Evolutionary conservation across 2,329 filamentous ascomycete species (phyloP), one percentile per base, ranked within the genome.

Genomic region (Hirsutella thompsonii): DNA sequence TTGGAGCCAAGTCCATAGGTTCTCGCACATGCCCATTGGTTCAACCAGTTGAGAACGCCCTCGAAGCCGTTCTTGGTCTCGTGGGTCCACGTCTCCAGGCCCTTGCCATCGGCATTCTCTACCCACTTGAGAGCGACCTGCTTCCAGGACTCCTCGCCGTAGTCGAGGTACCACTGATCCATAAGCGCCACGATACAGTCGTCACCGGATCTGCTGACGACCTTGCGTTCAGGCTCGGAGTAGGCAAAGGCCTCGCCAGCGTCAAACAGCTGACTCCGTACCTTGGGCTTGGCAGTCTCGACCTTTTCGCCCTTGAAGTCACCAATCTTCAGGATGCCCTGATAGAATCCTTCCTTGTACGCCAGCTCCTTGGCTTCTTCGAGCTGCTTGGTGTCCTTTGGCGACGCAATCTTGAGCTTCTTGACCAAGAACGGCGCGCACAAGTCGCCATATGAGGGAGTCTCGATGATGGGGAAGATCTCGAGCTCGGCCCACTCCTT

Each of bases 91-190:
- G 84, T 85, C 61, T 95, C 84, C 46, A 95, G 66, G 23, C 75
- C 76, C 47, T 74, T 74, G 44, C 75, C 74, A 45, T 79, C 71
- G 42, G 70, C 74, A 55, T 80, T 78, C 41, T 76, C 74, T 37
- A 94, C 78, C 57, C 83, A 81, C 49, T 81, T 72, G 41, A 89
- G 68, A 13, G 83, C 86, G 35, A 74, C 70, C 47, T 83, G 66
- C 56, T 84, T 84, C 92, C 92, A 96, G 38, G 81, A 74, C 35
- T 86, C 85, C 63, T 89, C 84, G 46, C 92, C 92, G 55, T 98
- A 98, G 64, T 95, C 90, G 53, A 98, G 70, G 66, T 94, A 98
- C 89, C 92, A 98, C 64, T 98, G 92, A 53, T 95, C 90, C 56
- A 96, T 79, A 49, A 90, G 80, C 23, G 88, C 84, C 44, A 92